Evolutionary conservation across 2,329 filamentous ascomycete species (phyloP).

Genomic region (Byssochlamys sp.): DNA sequence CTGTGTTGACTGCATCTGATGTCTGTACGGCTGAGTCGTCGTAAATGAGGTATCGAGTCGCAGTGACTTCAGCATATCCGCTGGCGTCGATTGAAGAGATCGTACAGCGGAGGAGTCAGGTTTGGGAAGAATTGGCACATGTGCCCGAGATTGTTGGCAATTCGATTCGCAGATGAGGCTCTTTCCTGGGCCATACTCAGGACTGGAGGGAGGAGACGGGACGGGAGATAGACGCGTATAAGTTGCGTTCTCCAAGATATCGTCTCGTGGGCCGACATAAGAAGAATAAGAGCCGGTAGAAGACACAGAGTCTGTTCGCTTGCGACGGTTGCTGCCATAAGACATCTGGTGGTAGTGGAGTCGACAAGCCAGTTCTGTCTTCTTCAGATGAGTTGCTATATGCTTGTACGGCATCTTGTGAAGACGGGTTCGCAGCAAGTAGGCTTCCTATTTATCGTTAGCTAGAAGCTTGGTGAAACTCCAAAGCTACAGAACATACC

Average conservation of each 20-base stretch:
- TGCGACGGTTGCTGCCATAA: slow-evolving; percentile 70
- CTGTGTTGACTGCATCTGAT: slow-evolving; percentile 22
- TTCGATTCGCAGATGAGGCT: slow-evolving; percentile 2
- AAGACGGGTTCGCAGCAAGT: slow-evolving; percentile 71
- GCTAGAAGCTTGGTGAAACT: neutral
- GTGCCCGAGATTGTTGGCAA: slow-evolving; percentile 14
- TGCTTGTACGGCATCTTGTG: slow-evolving; percentile 90
- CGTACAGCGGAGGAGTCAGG: slow-evolving; percentile 34
- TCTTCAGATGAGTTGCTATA: slow-evolving; percentile 74
- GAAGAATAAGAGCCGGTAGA: slow-evolving; percentile 43
- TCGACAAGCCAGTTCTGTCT: slow-evolving; percentile 78
- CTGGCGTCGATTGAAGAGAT: slow-evolving; percentile 23
- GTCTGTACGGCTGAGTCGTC: slow-evolving; percentile 28
- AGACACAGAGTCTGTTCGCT: slow-evolving; percentile 62
- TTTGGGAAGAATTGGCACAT: slow-evolving; percentile 23
- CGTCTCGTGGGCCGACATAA: slow-evolving; percentile 22
- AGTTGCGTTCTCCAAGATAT: slow-evolving; percentile 19
- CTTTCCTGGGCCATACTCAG: slow-evolving; percentile 6
- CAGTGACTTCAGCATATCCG: slow-evolving; percentile 22
- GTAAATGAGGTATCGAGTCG: slow-evolving; percentile 49
- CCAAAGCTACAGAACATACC: slow-evolving; percentile 40
- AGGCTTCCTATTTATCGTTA: slow-evolving; percentile 54
- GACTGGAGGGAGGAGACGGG: slow-evolving; percentile 26
- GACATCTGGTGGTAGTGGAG: slow-evolving; percentile 80
- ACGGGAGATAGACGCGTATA: slow-evolving; percentile 39